These are phyloP conservation scores for Aspergillus sparsus DNA, from an alignment of 495 filamentous ascomycete genomes.

Conservation along the genomic window DNA sequence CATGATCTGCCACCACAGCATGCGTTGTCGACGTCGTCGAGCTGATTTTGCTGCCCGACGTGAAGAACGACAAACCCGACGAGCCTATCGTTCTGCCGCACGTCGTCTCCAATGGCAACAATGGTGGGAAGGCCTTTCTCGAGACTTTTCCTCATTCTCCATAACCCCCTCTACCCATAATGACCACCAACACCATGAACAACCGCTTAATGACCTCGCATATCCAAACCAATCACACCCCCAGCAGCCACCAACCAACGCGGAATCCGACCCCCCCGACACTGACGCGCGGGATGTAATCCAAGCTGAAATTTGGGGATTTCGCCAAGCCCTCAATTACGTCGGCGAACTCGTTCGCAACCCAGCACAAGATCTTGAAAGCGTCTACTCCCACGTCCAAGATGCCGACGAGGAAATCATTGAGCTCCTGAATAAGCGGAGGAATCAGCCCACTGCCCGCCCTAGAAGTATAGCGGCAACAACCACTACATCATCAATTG, in stretches of 20 bases:
- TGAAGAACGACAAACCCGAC: slow-evolving; percentile 41
- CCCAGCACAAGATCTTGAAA: slow-evolving; percentile 3
- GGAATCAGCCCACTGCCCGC: not conserved
- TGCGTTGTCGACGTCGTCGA: slow-evolving; percentile 31
- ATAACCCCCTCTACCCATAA: not conserved
- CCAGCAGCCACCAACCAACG: not conserved
- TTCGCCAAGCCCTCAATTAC: slow-evolving; percentile 28
- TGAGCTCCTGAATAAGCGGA: slow-evolving; percentile 1
- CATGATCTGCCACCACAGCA: slow-evolving; percentile 22
- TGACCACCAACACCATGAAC: not conserved
- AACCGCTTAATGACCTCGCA: slow-evolving; percentile 5
- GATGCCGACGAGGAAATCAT: slow-evolving; percentile 1
- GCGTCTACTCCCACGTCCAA: not conserved
- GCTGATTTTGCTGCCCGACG: slow-evolving; percentile 38
- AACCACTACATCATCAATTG: no score
- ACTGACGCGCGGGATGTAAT: slow-evolving; percentile 36
- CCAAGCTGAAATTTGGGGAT: slow-evolving; percentile 26
- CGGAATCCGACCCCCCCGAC: slow-evolving; percentile 22
- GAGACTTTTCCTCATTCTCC: no score
- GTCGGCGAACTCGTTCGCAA: slow-evolving; percentile 28
- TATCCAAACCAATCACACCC: not conserved
- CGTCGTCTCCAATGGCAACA: slow-evolving; percentile 38
- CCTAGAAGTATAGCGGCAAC: no score
- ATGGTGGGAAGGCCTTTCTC: slow-evolving; percentile 32
- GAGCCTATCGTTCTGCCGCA: slow-evolving; percentile 42